These are phyloP conservation scores for Eucalyptus pauciflora DNA, from an alignment of 345 rosid genomes.

Conservation along the genomic window DNA sequence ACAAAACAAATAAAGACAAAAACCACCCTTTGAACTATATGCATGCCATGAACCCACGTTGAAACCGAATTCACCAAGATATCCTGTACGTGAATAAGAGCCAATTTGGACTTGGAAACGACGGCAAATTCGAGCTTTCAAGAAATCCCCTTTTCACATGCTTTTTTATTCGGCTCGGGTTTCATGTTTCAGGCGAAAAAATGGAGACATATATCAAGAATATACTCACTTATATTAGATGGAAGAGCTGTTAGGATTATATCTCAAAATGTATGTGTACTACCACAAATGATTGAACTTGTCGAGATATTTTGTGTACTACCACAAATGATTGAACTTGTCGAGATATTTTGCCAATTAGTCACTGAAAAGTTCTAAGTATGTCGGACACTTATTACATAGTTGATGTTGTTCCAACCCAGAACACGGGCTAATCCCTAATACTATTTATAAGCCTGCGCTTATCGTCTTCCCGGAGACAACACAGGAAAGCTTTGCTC, in stretches of 20 bases:
- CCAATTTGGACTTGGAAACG: background rate
- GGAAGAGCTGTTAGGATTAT: background rate
- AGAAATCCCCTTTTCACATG: background rate
- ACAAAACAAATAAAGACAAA: background rate
- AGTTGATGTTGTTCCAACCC: background rate
- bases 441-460: too few species aligned
- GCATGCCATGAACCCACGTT: background rate
- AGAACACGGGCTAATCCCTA: too few species aligned
- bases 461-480: background rate
- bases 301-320: background rate
- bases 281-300: background rate
- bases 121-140: background rate
- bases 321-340: background rate
- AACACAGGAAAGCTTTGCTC: conserved; percentile 8
- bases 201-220: background rate
- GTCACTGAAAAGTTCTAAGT: background rate
- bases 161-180: background rate
- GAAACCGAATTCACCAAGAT: background rate
- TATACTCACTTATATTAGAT: background rate
- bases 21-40: background rate
- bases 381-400: background rate
- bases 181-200: background rate
- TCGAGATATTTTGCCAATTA: background rate
- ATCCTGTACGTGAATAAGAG: background rate
- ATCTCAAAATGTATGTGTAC: background rate